These are phyloP conservation scores for Beauveria asiatica DNA, from an alignment of 2,329 filamentous ascomycete genomes.

Conservation along the genomic window DNA sequence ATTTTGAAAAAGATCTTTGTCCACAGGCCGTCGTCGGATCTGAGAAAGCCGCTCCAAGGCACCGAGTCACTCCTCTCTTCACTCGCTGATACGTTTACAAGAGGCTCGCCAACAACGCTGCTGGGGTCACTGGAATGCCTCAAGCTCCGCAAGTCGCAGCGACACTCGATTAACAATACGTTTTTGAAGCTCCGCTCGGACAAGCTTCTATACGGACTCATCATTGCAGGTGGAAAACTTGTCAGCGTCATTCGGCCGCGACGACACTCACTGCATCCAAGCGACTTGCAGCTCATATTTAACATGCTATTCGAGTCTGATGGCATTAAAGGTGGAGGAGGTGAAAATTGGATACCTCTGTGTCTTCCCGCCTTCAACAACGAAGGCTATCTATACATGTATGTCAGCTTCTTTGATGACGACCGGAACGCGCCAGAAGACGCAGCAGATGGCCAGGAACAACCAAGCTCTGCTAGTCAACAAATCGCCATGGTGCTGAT, in stretches of 20 bases:
- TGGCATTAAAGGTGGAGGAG: conserved; percentile 78
- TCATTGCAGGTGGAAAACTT: conserved; percentile 85
- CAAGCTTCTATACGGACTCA: conserved; percentile 80
- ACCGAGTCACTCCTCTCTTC: conserved; percentile 88
- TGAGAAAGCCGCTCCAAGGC: conserved; percentile 81
- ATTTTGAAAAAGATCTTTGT: conserved; percentile 80
- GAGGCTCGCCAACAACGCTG: conserved; percentile 80
- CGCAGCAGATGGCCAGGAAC: conserved; percentile 47
- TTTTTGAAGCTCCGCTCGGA: conserved; percentile 71
- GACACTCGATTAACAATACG: conserved; percentile 76
- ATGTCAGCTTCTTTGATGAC: conserved; percentile 85
- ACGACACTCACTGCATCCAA: conserved; percentile 89
- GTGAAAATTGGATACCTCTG: conserved; percentile 95
- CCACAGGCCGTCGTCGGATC: conserved; percentile 84
- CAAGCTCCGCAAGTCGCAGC: conserved; percentile 81
- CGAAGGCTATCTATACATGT: conserved; percentile 96
- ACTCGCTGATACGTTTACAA: conserved; percentile 87
- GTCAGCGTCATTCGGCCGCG: conserved; percentile 93
- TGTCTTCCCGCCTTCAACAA: conserved; percentile 97
- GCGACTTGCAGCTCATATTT: conserved; percentile 92
- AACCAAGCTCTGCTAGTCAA: conserved; percentile 47
- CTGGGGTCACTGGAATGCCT: conserved; percentile 88
- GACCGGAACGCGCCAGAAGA: conserved; percentile 24
- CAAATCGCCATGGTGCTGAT: conserved; percentile 89
- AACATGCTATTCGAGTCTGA: conserved; percentile 98